Conservation (phyloP, 2,329 filamentous ascomycete genomes). For the Cadophora malorum region DNA sequence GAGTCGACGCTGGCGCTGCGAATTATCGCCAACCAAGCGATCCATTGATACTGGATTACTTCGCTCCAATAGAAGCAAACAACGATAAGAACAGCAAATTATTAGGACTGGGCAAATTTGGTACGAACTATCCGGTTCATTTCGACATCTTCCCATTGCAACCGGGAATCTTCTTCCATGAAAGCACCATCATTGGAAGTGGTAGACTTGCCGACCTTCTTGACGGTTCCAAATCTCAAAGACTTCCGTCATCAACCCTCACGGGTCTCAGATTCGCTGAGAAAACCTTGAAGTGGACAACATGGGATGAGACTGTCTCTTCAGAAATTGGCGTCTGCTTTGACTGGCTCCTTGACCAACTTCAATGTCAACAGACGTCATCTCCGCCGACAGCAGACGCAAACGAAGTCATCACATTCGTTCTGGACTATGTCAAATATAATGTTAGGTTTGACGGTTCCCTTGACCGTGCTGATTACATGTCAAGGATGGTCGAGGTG, state of each 20-base stretch:
- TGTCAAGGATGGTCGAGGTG: constrained; percentile 42
- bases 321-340: constrained; percentile 68
- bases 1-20: constrained; percentile 43
- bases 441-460: constrained; percentile 33
- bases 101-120: constrained; percentile 64
- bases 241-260: not conserved
- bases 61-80: constrained; percentile 37
- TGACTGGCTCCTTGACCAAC: constrained; percentile 61
- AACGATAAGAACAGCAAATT: constrained; percentile 49
- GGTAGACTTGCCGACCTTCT: constrained; percentile 52
- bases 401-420: constrained; percentile 31
- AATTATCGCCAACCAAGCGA: constrained; percentile 45
- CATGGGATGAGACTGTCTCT: constrained; percentile 63
- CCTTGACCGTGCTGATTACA: constrained; percentile 33
- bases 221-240: constrained; percentile 38
- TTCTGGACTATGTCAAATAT: constrained; percentile 43
- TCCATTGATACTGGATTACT: constrained; percentile 38
- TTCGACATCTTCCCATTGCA: constrained; percentile 68
- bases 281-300: constrained; percentile 59
- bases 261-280: constrained; percentile 49
- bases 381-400: constrained; percentile 22
- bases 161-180: constrained; percentile 63
- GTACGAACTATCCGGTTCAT: constrained; percentile 65
- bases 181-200: constrained; percentile 63
- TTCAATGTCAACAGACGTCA: constrained; percentile 23